Conservation (phyloP, 768 basidiomycete genomes). For the Favolaschia claudopus region DNA sequence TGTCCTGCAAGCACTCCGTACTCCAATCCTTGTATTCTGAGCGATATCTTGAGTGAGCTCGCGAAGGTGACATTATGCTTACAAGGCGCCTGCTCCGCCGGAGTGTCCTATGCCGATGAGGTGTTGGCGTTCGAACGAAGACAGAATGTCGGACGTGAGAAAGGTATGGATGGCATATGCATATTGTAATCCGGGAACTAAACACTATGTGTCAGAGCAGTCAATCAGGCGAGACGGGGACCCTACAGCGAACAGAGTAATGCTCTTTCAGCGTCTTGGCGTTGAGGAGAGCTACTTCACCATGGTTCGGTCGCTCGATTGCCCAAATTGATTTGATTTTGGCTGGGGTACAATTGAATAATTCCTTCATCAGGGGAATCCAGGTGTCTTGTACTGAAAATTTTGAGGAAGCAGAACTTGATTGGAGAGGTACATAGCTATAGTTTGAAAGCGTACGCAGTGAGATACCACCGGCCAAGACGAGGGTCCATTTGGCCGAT, state of each 20-base stretch:
- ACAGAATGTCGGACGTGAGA: conserved; percentile 20
- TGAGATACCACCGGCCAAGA: conserved; percentile 9
- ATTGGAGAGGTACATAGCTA: not conserved
- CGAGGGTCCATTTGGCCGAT: not conserved
- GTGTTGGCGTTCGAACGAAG: conserved; percentile 9
- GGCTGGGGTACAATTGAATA: not conserved
- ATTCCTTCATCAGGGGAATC: conserved; percentile 14
- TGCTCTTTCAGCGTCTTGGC: conserved; percentile 9
- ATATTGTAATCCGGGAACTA: conserved; percentile 21
- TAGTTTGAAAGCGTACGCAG: not conserved
- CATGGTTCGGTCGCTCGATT: conserved; percentile 19
- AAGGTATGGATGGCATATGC: conserved; percentile 21
- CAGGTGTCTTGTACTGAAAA: conserved; percentile 16
- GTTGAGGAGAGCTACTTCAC: conserved; percentile 10
- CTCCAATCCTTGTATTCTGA: conserved; percentile 16
- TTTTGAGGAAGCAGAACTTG: not conserved
- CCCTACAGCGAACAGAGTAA: conserved; percentile 15
- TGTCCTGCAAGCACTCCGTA: conserved; percentile 3
- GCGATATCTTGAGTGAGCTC: not conserved
- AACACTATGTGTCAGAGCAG: not conserved
- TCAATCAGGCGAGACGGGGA: not conserved
- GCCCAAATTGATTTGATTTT: conserved; percentile 13
- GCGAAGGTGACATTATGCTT: not conserved
- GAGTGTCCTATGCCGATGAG: conserved; percentile 25
- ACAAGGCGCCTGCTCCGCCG: conserved; percentile 22